These are phyloP conservation scores for Scalesia atractyloides DNA, from an alignment of 129 eudicot species.

Conservation along the genomic window DNA sequence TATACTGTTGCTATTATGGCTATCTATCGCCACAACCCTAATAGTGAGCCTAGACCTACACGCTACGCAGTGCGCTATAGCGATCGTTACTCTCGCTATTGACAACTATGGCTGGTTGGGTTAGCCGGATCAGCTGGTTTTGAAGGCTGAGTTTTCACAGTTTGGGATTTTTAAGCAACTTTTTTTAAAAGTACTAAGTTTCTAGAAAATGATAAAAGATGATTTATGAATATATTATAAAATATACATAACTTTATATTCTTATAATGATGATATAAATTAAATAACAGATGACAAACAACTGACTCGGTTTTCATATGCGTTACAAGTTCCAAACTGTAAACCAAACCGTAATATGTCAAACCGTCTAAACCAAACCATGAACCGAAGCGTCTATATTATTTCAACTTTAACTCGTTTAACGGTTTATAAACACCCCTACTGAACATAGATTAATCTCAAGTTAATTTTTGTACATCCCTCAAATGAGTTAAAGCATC, in stretches of 20 bases:
- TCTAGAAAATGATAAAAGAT: not conserved
- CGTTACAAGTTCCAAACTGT: not conserved
- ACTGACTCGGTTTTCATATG: not conserved
- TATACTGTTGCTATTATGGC: no score
- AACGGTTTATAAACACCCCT: not conserved
- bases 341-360: no score
- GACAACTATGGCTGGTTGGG: not conserved
- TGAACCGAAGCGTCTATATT: not conserved
- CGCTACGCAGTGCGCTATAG: no score
- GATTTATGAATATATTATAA: not conserved
- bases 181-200: not conserved
- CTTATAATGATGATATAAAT: no score
- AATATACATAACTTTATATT: not conserved
- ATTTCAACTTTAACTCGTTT: not conserved
- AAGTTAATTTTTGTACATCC: not conserved
- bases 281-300: not conserved
- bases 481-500: not conserved
- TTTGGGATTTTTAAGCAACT: not conserved
- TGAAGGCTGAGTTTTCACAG: not conserved
- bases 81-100: no score
- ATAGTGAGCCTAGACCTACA: no score
- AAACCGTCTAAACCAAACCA: not conserved
- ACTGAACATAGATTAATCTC: not conserved
- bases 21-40: no score
- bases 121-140: not conserved